Percentiles rank a stretch among this genome's conserved stretches.
These are phyloP conservation scores for Suhomyces chickasaworum DNA, from an alignment of 1,139 yeast genomes.

Conservation along the genomic window DNA sequence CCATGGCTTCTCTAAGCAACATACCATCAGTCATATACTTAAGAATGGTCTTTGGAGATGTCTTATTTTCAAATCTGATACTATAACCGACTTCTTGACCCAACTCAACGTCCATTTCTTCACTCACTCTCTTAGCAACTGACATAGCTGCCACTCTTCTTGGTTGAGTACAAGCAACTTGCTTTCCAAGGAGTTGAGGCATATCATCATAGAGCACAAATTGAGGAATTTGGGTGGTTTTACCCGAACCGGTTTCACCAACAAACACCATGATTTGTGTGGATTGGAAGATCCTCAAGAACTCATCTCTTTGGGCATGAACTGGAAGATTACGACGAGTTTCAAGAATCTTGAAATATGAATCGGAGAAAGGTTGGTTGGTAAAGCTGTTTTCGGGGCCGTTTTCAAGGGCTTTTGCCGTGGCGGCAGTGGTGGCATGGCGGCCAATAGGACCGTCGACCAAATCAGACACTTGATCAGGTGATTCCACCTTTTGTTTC, in stretches of 20 bases:
- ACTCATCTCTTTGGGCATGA: constrained; percentile 89
- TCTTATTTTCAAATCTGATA: constrained; percentile 90
- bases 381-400: constrained; percentile 78
- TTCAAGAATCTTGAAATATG: constrained; percentile 75
- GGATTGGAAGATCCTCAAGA: constrained; percentile 75
- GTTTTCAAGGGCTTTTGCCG: constrained; percentile 66
- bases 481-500: constrained; percentile 49
- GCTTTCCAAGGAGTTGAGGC: constrained; percentile 76
- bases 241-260: constrained; percentile 99
- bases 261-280: constrained; percentile 97
- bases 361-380: constrained; percentile 58
- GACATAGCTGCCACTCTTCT: constrained; percentile 98
- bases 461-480: constrained; percentile 23
- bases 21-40: constrained; percentile 99
- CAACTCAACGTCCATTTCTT: constrained; percentile 87
- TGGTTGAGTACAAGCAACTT: constrained; percentile 96
- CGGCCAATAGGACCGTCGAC: constrained; percentile 15
- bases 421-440: constrained; percentile 72
- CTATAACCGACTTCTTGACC: constrained; percentile 95
- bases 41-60: constrained; percentile 74
- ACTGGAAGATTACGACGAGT: constrained; percentile 88
- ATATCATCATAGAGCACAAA: constrained; percentile 91
- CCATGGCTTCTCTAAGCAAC: constrained; percentile 97
- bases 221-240: constrained; percentile 96
- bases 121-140: constrained; percentile 94